These are phyloP conservation scores for Ophiostoma tasmaniense DNA, from an alignment of 2,329 filamentous ascomycete species.

Conservation along the genomic window DNA sequence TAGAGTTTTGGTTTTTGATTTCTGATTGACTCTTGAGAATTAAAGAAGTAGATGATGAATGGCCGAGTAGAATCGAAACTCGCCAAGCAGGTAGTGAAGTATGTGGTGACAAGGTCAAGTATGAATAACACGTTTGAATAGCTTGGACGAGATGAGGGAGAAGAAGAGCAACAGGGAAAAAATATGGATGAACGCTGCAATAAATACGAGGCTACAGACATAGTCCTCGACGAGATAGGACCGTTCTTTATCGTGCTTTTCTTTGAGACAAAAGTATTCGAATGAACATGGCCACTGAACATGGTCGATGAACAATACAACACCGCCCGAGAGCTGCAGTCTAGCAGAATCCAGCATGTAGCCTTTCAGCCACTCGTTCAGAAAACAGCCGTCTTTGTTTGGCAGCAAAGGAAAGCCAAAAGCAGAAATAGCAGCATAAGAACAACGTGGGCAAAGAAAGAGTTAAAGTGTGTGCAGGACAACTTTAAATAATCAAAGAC, in stretches of 20 bases:
- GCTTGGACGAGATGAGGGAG: not conserved
- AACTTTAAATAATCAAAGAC: not conserved
- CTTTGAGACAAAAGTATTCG: not conserved
- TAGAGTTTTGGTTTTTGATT: not conserved
- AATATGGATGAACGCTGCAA: not conserved
- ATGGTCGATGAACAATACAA: not conserved
- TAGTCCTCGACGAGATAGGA: not conserved
- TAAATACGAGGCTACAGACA: not conserved
- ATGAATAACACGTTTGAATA: not conserved
- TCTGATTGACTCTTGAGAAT: not conserved
- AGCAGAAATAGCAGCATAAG: not conserved
- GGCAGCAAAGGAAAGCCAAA: not conserved
- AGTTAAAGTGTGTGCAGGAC: not conserved
- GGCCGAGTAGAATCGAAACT: not conserved
- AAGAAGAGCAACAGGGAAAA: not conserved
- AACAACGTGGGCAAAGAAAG: not conserved
- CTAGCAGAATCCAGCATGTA: not conserved
- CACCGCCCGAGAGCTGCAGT: not conserved
- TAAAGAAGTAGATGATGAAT: not conserved
- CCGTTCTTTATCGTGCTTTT: not conserved
- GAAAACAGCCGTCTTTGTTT: not conserved
- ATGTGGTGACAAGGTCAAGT: not conserved
- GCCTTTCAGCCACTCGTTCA: not conserved
- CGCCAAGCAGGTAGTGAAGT: not conserved
- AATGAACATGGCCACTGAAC: not conserved